A percentile compares a stretch with the other conserved stretches of the same genome.
These are phyloP conservation scores for Psilocybe sp. DNA, from an alignment of 768 basidiomycete species.

Conservation along the genomic window DNA sequence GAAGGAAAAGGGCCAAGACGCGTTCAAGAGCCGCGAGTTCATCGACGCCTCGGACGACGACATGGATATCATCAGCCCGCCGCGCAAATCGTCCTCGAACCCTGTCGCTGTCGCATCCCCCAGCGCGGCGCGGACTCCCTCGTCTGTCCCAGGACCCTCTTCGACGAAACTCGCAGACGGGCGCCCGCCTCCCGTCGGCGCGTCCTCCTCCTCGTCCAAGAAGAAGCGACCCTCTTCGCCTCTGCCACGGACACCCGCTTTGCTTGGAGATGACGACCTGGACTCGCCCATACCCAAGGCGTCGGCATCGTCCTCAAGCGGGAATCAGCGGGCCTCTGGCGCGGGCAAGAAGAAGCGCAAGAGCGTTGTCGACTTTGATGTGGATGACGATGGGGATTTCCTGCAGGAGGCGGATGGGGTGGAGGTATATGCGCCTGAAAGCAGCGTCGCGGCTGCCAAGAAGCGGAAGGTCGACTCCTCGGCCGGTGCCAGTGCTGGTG, in stretches of 20 bases:
- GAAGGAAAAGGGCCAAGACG: constrained; percentile 29
- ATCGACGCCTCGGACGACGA: constrained; percentile 31
- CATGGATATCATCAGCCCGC: constrained; percentile 8
- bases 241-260: background rate
- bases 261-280: background rate
- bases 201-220: background rate
- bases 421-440: background rate
- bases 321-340: constrained; percentile 2
- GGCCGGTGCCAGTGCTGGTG: constrained; percentile 13
- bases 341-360: constrained; percentile 23
- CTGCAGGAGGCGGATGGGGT: constrained; percentile 7
- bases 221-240: background rate
- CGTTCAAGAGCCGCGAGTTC: constrained; percentile 43
- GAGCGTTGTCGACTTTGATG: constrained; percentile 16
- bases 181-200: no score
- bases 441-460: constrained; percentile 12
- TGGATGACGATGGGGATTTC: constrained; percentile 17
- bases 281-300: constrained; percentile 6
- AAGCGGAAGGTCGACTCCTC: constrained; percentile 10
- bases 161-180: no score
- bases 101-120: no score
- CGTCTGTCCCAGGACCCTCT: no score
- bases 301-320: background rate
- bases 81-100: constrained; percentile 4
- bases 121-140: no score